phyloP scores from a whole-genome alignment of 78 protist species.

The Pirum gemmata region DNA sequence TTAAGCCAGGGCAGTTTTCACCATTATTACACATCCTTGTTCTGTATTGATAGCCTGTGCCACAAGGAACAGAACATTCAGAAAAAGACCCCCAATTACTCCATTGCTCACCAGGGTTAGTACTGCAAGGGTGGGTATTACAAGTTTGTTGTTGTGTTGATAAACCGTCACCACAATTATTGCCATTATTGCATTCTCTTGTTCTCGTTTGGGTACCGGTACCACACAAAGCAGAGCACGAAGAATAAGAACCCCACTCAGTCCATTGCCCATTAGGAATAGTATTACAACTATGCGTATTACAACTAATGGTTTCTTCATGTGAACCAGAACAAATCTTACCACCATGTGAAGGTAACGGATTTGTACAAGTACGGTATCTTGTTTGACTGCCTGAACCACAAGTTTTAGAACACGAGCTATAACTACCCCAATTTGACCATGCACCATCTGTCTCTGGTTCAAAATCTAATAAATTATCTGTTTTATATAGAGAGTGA shows the following conservation, averaged over 20 bases:
- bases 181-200: not conserved
- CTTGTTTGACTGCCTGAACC: not conserved
- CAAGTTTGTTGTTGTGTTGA: not conserved
- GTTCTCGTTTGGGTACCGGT: not conserved
- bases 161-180: not conserved
- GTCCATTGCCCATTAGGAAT: not conserved
- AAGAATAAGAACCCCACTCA: not conserved
- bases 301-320: not conserved
- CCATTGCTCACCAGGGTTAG: not conserved
- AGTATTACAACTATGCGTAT: not conserved
- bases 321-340: not conserved
- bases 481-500: no score
- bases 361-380: not conserved
- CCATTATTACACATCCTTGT: not conserved
- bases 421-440: not conserved
- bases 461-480: no score
- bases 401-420: not conserved
- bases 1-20: no score
- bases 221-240: not conserved
- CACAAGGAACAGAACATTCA: not conserved
- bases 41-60: not conserved
- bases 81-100: not conserved
- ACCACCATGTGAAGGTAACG: not conserved
- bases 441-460: not conserved
- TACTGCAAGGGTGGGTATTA: not conserved